Evolutionary conservation across 495 filamentous ascomycete species (phyloP), one percentile per base, ranked within the genome.

Genomic region (Tuber brumale): DNA sequence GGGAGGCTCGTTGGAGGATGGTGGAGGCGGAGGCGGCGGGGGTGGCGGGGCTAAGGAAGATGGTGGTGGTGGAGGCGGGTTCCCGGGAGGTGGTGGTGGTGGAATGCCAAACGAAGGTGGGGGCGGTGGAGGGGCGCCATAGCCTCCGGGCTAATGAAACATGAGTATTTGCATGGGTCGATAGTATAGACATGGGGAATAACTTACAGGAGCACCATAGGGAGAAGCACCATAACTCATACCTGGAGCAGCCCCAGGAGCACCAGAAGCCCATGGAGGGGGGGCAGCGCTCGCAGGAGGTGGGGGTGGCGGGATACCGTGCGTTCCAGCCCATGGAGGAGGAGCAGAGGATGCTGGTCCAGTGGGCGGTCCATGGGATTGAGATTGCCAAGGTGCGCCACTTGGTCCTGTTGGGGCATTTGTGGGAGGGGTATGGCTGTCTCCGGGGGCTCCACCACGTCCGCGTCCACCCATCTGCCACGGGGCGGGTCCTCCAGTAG

Each of bases 401-500:
- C 79, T 81, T 6, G 81, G 81, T 3, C 81, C 81, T 12, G 79
- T 78, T 37, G 81, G 81, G 43, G 81, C 81, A 42, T 82, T 79
- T 44, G 76, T 69, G 19, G 80, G 81, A 39, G 81, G 79, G 39
- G 73, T 73, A 74, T 80, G 80, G 39, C 79, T 79, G 23, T 81
- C 79, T 19, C 74, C 75, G 37, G 79, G 81, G 71, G 74, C 76
- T n/a, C 74, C 46, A 41, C 74, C 72, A 19, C 80, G 72, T 12
- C 77, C 75, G 39, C 78, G 76, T 69, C 82, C 81, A 70, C 83
- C 80, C 70, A 82, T 83, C 45, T 84, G 81, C 92, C 92, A 93
- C 27, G 95, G 95, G 81, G 95, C 95, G 76, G 94, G 89, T 73
- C 90, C 94, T 73, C 94, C 94, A 57, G 94, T 92, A 43, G 94